Evolutionary conservation across 495 filamentous ascomycete genomes (phyloP).

Genomic region (Parathielavia appendiculata): DNA sequence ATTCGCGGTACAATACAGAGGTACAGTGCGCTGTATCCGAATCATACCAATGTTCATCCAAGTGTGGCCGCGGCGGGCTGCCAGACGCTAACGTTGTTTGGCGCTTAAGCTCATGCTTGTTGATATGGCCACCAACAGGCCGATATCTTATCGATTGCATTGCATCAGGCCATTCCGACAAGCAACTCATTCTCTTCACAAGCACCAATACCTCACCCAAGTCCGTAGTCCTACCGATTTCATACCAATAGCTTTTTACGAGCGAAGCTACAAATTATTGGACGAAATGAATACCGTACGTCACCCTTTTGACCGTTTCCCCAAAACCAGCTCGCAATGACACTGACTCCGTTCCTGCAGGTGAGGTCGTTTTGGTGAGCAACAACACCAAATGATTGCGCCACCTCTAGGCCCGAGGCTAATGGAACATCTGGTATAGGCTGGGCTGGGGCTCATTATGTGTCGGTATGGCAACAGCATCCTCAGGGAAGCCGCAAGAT

Average conservation of each 20-base stretch:
- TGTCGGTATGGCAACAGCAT: slow-evolving; percentile 51
- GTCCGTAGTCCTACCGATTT: background rate
- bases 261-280: background rate
- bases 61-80: too few species aligned
- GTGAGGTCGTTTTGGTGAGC: slow-evolving; percentile 59
- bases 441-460: slow-evolving; percentile 83
- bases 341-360: slow-evolving; percentile 28
- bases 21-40: too few species aligned
- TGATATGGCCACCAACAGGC: too few species aligned
- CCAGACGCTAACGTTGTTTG: too few species aligned
- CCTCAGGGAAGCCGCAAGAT: background rate
- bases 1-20: too few species aligned
- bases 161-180: slow-evolving; percentile 7
- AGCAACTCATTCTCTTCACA: too few species aligned
- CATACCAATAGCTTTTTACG: background rate
- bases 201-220: too few species aligned
- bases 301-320: background rate
- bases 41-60: too few species aligned
- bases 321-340: background rate
- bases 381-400: slow-evolving; percentile 4
- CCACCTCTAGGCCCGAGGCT: slow-evolving; percentile 2
- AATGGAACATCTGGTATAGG: slow-evolving; percentile 41
- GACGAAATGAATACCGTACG: slow-evolving; percentile 29
- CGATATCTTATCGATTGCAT: slow-evolving; percentile 25
- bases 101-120: too few species aligned